Percentiles rank a stretch among this genome's conserved stretches.
These are phyloP conservation scores for Euphorbia lathyris DNA, from an alignment of 345 rosid species.

Conservation along the genomic window DNA sequence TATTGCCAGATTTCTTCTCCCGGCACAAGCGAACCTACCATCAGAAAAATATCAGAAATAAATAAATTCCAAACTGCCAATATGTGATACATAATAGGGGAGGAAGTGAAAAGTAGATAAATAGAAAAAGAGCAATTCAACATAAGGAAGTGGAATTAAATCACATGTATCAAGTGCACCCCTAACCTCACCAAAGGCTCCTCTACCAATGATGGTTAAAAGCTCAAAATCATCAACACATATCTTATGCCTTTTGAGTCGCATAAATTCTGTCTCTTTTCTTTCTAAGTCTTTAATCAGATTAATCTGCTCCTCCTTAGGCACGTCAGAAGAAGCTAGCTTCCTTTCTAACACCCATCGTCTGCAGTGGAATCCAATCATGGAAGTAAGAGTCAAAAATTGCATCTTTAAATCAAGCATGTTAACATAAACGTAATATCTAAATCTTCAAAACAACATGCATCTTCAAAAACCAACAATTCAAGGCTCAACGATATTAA, in stretches of 20 bases:
- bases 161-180: conserved; percentile 2
- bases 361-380: conserved; percentile 45
- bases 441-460: background rate
- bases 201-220: conserved; percentile 85
- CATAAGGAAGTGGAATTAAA: conserved; percentile 5
- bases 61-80: conserved; percentile 9
- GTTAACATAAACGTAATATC: conserved; percentile 3
- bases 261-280: conserved; percentile 93
- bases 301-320: conserved; percentile 82
- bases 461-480: no score
- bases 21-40: conserved; percentile 80
- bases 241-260: conserved; percentile 88
- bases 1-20: conserved; percentile 94
- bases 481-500: background rate
- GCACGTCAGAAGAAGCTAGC: conserved; percentile 83
- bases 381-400: conserved; percentile 8
- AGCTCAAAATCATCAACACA: conserved; percentile 94
- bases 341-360: conserved; percentile 91
- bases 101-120: conserved; percentile 6
- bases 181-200: conserved; percentile 95
- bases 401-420: conserved; percentile 9
- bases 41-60: conserved; percentile 17
- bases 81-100: background rate
- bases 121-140: background rate
- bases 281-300: conserved; percentile 90